Base-by-base conservation (phyloP, 306 rosid genomes). In the Heteromeles arbutifolia region DNA sequence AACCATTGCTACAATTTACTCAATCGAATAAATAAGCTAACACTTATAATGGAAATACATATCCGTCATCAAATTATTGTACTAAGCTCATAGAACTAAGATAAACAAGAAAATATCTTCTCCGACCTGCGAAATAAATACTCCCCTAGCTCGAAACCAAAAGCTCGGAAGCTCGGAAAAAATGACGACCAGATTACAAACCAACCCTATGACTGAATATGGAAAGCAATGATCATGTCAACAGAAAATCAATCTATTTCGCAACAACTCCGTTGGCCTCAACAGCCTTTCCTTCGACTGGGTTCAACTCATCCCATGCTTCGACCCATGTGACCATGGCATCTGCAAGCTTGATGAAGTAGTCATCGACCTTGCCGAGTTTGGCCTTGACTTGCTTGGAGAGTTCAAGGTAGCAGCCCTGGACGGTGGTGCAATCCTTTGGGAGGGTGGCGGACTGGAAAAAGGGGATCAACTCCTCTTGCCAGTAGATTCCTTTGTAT, bases 401-500 rank as follows among this genome's bases (percentile, higher is more conserved):
- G 48, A 92, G 90, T 62, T 92, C 97, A 68, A 90, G 63, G 82
- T 90, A 92, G 85, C 97, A 92, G 48, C 82, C 72, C 87, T 90
- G 93, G 61, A 77, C 86, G n/a, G 90, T 83, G 54, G 85, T 83
- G 83, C 96, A 88, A 1, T 92, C 92, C 69, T 92, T 92, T 44
- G 96, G 83, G 41, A 92, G 85, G 32, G 85, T 77, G 11, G 84
- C 88, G 58, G 90, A 72, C 69, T 90, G 96, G 82, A 92, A 92
- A 72, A 92, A 92, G 41, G 96, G 97, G 73, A 92, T 82, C 76
- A 92, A 65, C 82, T 87, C 92, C 76, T 92, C 97, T 69, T 92
- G 96, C 97, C 97, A 92, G 87, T 76, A 88, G 69, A 92, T 87
- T 54, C 97, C 97, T 43, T 92, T 90, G 88, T 87, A 92, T 78